Percentiles rank a stretch among this genome's conserved stretches.
Evolutionary conservation across 1,284 basidiomycete genomes (phyloP).

Genomic region (Microbotryomycetes sp.): DNA sequence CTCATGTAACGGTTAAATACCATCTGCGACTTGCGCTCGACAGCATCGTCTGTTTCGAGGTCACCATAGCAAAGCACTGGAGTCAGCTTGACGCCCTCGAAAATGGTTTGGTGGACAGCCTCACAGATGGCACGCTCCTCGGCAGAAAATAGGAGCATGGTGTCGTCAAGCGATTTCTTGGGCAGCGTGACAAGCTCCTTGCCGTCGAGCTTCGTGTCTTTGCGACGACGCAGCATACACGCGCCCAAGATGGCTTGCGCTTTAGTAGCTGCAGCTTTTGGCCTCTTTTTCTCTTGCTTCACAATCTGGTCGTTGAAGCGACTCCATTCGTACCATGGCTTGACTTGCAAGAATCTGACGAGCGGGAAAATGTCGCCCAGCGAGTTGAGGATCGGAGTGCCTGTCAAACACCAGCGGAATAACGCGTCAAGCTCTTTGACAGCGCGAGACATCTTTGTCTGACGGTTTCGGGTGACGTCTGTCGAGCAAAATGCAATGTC

Average conservation of each 20-base stretch:
- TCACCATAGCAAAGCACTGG: neutral
- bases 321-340: constrained; percentile 33
- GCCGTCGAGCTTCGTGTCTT: constrained; percentile 50
- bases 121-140: constrained; percentile 56
- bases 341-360: constrained; percentile 50
- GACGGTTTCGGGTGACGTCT: constrained; percentile 18
- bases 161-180: constrained; percentile 50
- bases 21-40: constrained; percentile 53
- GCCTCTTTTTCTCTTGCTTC: constrained; percentile 48
- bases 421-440: constrained; percentile 23
- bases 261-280: constrained; percentile 50
- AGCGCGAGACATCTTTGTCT: constrained; percentile 22
- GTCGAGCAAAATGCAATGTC: constrained; percentile 22
- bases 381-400: constrained; percentile 54
- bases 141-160: constrained; percentile 49
- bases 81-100: neutral
- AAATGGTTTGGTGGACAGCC: constrained; percentile 43
- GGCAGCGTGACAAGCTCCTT: constrained; percentile 57
- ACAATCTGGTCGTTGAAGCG: constrained; percentile 43
- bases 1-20: constrained; percentile 55
- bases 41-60: constrained; percentile 27
- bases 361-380: constrained; percentile 51
- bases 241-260: constrained; percentile 53
- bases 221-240: constrained; percentile 58
- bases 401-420: constrained; percentile 32